Conservation (phyloP, 345 rosid species). For the Citrus inodora region DNA sequence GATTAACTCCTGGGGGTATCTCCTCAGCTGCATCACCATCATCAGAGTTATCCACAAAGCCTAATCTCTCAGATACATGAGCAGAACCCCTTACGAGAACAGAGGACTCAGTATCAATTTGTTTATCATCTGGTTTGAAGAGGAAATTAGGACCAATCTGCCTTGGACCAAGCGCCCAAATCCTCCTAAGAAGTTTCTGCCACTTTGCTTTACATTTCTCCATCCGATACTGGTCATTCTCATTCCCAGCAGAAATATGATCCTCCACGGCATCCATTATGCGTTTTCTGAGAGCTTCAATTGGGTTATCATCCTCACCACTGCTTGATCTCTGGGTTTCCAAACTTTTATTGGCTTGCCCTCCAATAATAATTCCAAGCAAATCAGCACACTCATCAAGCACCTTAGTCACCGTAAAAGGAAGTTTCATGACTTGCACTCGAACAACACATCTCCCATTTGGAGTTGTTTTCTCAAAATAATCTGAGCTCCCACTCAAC, state of each 20-base stretch:
- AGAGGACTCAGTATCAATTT: conserved; percentile 31
- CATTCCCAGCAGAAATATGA: conserved; percentile 40
- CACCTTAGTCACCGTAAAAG: conserved; percentile 61
- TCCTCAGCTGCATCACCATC: conserved; percentile 17
- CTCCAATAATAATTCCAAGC: conserved; percentile 66
- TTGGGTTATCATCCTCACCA: conserved; percentile 46
- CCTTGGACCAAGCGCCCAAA: conserved; percentile 95
- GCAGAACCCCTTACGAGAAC: conserved; percentile 62
- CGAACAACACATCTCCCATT: conserved; percentile 74
- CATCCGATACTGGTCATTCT: conserved; percentile 52
- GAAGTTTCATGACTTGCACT: conserved; percentile 84
- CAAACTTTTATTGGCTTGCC: conserved; percentile 43
- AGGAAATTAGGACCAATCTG: conserved; percentile 91
- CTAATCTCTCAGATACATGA: conserved; percentile 67
- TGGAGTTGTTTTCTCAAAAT: conserved; percentile 68
- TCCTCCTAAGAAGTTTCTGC: conserved; percentile 62
- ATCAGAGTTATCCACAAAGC: conserved; percentile 43
- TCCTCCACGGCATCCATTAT: conserved; percentile 53
- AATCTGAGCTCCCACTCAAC: conserved; percentile 49
- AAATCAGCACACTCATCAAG: conserved; percentile 78
- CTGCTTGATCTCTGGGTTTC: conserved; percentile 36
- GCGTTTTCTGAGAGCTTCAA: conserved; percentile 47
- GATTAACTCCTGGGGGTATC: conserved; percentile 32
- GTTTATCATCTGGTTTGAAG: conserved; percentile 62
- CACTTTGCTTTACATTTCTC: conserved; percentile 67